phyloP scores from a whole-genome alignment of 192 early-diverging fungal species.

The Entomortierella lignicola region DNA sequence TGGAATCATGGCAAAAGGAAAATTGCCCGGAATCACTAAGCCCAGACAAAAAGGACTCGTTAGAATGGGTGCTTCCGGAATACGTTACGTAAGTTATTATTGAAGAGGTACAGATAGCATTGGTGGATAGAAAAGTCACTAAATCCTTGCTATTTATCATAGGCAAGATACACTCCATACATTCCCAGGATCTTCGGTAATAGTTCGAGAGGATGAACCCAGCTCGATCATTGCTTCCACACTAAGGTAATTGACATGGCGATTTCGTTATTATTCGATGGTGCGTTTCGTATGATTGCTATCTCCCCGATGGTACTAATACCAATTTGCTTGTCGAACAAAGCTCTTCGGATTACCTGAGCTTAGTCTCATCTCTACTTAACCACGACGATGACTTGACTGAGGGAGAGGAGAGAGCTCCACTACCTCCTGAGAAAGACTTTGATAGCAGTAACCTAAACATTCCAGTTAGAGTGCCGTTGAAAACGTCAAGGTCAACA shows the following conservation, averaged over 20 bases:
- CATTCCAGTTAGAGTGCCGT: neutral
- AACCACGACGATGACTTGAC: conserved; percentile 10
- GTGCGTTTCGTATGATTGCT: neutral
- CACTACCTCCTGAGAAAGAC: conserved; percentile 35
- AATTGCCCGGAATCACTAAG: conserved; percentile 31
- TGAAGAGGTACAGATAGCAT: neutral
- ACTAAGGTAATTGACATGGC: conserved; percentile 59
- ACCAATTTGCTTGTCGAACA: neutral
- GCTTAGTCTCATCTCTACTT: conserved; percentile 29
- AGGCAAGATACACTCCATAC: conserved; percentile 63
- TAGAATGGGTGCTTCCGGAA: conserved; percentile 65
- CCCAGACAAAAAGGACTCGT: conserved; percentile 14
- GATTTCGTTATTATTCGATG: neutral
- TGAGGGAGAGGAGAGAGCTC: conserved; percentile 16
- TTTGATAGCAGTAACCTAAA: neutral
- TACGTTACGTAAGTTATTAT: conserved; percentile 55
- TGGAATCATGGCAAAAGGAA: conserved; percentile 65
- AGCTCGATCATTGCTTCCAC: conserved; percentile 93
- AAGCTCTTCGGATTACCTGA: conserved; percentile 62
- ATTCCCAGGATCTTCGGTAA: conserved; percentile 83
- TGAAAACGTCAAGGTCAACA: conserved; percentile 27
- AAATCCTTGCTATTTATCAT: neutral
- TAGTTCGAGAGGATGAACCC: conserved; percentile 89
- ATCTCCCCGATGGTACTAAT: neutral
- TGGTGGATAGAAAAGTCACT: neutral